These are phyloP conservation scores for Chloris gayana DNA, from an alignment of 176 grass and related monocot genomes.

Conservation along the genomic window DNA sequence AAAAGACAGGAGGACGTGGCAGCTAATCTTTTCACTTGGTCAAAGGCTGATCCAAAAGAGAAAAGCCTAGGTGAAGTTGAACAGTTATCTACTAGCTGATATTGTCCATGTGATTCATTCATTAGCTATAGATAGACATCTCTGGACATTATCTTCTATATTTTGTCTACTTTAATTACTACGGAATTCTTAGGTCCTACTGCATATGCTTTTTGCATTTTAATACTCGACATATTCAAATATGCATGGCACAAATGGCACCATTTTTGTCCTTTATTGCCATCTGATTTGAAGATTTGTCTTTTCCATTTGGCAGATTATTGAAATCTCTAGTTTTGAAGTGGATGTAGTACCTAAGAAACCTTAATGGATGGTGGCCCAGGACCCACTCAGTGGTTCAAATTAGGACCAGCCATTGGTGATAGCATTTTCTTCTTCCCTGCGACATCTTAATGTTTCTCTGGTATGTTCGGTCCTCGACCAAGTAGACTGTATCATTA, in stretches of 20 bases:
- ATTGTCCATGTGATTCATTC: conserved; percentile 13
- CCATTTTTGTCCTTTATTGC: neutral
- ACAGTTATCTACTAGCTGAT: conserved; percentile 33
- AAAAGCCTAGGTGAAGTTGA: conserved; percentile 38
- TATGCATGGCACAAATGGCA: neutral
- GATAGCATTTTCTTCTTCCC: conserved; percentile 37
- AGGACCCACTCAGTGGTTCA: conserved; percentile 25
- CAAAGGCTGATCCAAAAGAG: conserved; percentile 39
- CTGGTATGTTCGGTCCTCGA: conserved; percentile 37
- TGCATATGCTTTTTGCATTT: conserved; percentile 36
- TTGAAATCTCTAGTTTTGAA: conserved; percentile 31
- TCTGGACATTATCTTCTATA: neutral
- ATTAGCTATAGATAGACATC: conserved; percentile 18
- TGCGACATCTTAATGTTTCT: conserved; percentile 28
- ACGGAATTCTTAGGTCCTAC: neutral
- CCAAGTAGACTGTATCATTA: conserved; percentile 12
- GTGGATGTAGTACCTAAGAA: conserved; percentile 41
- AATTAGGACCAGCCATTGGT: conserved; percentile 30
- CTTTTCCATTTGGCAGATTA: conserved; percentile 23
- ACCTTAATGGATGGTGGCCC: conserved; percentile 29
- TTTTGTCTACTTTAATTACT: neutral
- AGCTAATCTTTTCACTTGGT: conserved; percentile 25
- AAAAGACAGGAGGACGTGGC: neutral
- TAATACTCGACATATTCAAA: conserved; percentile 1
- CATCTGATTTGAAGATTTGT: conserved; percentile 6